Conservation (phyloP, 78 protist species). For the Dictyostelium capitatum region DNA sequence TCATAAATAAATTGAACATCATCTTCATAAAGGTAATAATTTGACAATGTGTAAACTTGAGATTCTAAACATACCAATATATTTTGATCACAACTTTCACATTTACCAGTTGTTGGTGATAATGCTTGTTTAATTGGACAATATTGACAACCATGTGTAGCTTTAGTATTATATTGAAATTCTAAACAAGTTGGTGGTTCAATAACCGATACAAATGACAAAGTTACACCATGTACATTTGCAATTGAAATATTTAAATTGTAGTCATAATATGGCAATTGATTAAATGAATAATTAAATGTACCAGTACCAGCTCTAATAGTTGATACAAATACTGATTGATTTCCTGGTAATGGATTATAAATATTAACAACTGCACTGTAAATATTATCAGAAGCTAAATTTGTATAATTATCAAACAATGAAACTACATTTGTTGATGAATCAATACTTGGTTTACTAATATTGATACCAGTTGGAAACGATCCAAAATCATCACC, state of each 20-base stretch:
- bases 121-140: slow-evolving; percentile 7
- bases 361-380: not conserved
- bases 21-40: not conserved
- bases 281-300: not conserved
- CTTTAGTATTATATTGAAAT: not conserved
- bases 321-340: not conserved
- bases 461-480: not conserved
- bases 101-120: not conserved
- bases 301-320: not conserved
- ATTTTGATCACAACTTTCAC: not conserved
- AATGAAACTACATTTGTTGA: not conserved
- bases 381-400: slow-evolving; percentile 1
- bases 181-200: not conserved
- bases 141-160: not conserved
- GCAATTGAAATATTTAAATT: too few species aligned
- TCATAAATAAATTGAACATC: not conserved
- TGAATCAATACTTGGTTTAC: not conserved
- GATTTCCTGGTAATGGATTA: not conserved
- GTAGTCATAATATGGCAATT: not conserved
- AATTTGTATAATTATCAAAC: not conserved
- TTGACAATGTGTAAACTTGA: not conserved
- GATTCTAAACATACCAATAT: not conserved
- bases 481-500: slow-evolving; percentile 1
- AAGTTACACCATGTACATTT: too few species aligned
- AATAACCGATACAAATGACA: too few species aligned